These are phyloP conservation scores for Eucalyptus polybractea DNA, from an alignment of 345 rosid genomes.

Conservation along the genomic window DNA sequence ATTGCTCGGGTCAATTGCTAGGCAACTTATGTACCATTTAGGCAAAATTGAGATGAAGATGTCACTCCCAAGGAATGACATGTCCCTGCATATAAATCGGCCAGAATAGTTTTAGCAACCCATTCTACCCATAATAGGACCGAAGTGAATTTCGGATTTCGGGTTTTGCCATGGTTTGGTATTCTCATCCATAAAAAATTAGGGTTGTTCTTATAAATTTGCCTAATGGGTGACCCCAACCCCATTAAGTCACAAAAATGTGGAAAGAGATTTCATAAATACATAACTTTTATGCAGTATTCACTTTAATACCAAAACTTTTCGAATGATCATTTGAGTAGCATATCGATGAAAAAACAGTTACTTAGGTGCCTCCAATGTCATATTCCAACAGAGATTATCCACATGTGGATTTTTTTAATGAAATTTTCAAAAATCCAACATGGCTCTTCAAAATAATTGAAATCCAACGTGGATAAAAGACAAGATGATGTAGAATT, in stretches of 20 bases:
- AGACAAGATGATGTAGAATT: background rate
- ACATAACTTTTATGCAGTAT: background rate
- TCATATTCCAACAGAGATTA: fast-evolving
- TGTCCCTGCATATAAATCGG: background rate
- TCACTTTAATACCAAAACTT: too few species aligned
- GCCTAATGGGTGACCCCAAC: background rate
- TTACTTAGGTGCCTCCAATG: too few species aligned
- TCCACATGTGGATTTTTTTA: background rate
- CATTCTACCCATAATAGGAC: background rate
- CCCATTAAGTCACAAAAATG: background rate
- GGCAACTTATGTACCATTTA: background rate
- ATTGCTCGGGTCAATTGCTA: background rate
- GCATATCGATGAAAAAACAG: too few species aligned
- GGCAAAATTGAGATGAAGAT: background rate
- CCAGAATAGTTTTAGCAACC: too few species aligned
- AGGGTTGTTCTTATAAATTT: background rate
- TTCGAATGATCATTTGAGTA: too few species aligned
- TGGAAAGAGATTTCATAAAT: background rate
- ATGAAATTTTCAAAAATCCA: background rate
- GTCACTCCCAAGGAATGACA: background rate
- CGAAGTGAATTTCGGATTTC: background rate
- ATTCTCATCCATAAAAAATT: background rate
- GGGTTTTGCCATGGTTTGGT: background rate
- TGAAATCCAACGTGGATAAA: background rate
- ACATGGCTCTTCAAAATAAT: too few species aligned